These are phyloP conservation scores for Lagenidium giganteum DNA, from an alignment of 352 stramenopile genomes.

Conservation along the genomic window DNA sequence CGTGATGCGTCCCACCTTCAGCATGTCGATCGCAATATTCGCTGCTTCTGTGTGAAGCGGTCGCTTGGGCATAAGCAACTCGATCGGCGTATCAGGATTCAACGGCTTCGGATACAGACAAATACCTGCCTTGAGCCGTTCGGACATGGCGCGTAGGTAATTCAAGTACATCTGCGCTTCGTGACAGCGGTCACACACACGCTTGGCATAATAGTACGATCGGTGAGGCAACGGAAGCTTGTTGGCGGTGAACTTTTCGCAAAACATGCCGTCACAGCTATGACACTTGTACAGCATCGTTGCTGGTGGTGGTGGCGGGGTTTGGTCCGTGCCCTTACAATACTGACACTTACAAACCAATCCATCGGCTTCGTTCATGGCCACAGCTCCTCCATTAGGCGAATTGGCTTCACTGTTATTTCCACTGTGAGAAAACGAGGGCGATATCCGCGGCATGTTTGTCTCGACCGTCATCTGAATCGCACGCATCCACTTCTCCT, in stretches of 20 bases:
- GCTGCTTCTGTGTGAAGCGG: conserved; percentile 73
- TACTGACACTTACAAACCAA: conserved; percentile 61
- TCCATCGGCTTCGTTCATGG: conserved; percentile 47
- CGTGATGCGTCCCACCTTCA: conserved; percentile 79
- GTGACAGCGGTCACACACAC: conserved; percentile 82
- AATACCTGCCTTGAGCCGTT: conserved; percentile 80
- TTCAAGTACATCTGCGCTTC: conserved; percentile 83
- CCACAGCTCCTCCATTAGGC: conserved; percentile 37
- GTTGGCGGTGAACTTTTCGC: conserved; percentile 76
- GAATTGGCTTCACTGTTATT: conserved; percentile 44
- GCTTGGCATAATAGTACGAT: conserved; percentile 79
- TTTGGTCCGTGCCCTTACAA: conserved; percentile 39
- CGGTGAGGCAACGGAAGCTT: conserved; percentile 77
- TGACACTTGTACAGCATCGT: conserved; percentile 78
- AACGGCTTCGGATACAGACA: conserved; percentile 84
- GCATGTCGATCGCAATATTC: conserved; percentile 84
- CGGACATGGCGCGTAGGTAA: conserved; percentile 79
- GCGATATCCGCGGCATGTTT: conserved; percentile 57
- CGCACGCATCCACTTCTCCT: conserved; percentile 86
- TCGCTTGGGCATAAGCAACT: conserved; percentile 86
- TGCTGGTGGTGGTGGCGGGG: conserved; percentile 22
- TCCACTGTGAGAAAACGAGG: conserved; percentile 34
- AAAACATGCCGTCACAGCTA: conserved; percentile 76
- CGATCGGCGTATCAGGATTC: conserved; percentile 78
- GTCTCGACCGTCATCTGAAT: conserved; percentile 85